Evolutionary conservation across 1,284 basidiomycete species (phyloP), one percentile per base, ranked within the genome.

Genomic region (Cutaneotrichosporon daszewskae): DNA sequence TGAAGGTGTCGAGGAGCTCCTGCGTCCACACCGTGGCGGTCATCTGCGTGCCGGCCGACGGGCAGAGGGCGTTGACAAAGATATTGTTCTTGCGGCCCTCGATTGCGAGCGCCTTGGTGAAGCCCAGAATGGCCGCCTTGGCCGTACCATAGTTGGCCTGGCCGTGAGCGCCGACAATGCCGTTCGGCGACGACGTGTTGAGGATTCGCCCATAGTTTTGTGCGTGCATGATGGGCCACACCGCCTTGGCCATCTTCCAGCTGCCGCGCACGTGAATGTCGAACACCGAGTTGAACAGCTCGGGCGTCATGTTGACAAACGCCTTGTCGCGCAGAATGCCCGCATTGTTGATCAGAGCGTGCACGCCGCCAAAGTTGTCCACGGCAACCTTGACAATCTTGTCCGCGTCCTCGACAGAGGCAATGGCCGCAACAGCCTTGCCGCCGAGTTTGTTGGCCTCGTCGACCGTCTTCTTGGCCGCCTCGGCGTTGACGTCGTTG

Each of bases 171-270:
- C 92, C 94, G 64, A 88, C 66, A 47, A 96, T 83, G 53, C 92
- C 94, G 44, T 92, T 89, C 64, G 85, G 83, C 5, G 92, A 97
- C 45, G 83, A 81, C 19, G 92, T 97, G 43, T 88, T 96, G 49
- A 98, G 79, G 62, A 99, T 94, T 45, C 95, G 83, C 22, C 95
- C 94, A 66, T 85, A 97, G 73, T 90, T 91, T 67, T 98, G 94
- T 74, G 92, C 86, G 71, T 87, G 84, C 79, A 98, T 96, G 63
- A 90, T 77, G 3, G 94, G 91, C 95, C 92, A 99, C 27, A 90
- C 87, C 13, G 94, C 94, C 68, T 95, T 89, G 42, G 82, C 84
- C 60, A 86, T 88, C 84, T 88, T 77, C 72, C 83, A 98, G 1
- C 92, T 84, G 38, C 28, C 78, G 43, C 73, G 65, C 36, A 97